Evolutionary conservation across 805 yeast species (phyloP).

Genomic region (Ogataea allantospora): DNA sequence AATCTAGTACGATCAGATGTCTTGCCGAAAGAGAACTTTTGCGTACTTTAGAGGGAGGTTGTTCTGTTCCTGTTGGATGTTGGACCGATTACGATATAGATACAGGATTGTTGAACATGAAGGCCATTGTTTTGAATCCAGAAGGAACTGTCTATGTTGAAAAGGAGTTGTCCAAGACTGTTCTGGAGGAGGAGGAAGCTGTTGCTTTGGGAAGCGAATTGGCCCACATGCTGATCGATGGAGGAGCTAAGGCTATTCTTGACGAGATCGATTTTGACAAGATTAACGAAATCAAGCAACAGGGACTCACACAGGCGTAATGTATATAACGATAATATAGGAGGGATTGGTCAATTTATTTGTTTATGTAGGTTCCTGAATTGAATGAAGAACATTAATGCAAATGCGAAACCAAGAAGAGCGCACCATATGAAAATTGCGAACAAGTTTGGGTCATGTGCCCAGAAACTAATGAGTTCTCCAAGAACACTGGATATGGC

Average conservation of each 20-base stretch:
- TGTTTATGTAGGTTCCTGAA: slow-evolving; percentile 18
- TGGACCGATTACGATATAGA: slow-evolving; percentile 47
- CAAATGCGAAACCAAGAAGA: slow-evolving; percentile 31
- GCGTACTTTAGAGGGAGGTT: slow-evolving; percentile 93
- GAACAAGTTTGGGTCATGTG: slow-evolving; percentile 40
- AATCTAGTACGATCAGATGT: slow-evolving; percentile 69
- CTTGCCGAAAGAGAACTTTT: slow-evolving; percentile 84
- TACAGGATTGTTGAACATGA: slow-evolving; percentile 48
- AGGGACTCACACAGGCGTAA: slow-evolving; percentile 28
- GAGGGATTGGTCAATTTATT: slow-evolving; percentile 4
- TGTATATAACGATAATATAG: slow-evolving; percentile 5
- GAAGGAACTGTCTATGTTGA: slow-evolving; percentile 76
- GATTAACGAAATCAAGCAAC: slow-evolving; percentile 44
- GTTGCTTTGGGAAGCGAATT: slow-evolving; percentile 65
- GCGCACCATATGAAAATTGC: slow-evolving; percentile 38
- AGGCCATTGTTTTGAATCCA: slow-evolving; percentile 77
- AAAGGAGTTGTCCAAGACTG: slow-evolving; percentile 41
- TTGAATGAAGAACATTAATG: slow-evolving; percentile 21
- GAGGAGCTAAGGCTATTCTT: slow-evolving; percentile 82
- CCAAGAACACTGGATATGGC: slow-evolving; percentile 48
- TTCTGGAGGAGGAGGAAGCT: slow-evolving; percentile 54
- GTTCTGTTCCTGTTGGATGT: slow-evolving; percentile 97
- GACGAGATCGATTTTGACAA: slow-evolving; percentile 75
- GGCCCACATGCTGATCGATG: slow-evolving; percentile 62
- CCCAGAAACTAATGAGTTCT: slow-evolving; percentile 37